These are phyloP conservation scores for Plantago ovata DNA, from an alignment of 257 asterid genomes.

Conservation along the genomic window DNA sequence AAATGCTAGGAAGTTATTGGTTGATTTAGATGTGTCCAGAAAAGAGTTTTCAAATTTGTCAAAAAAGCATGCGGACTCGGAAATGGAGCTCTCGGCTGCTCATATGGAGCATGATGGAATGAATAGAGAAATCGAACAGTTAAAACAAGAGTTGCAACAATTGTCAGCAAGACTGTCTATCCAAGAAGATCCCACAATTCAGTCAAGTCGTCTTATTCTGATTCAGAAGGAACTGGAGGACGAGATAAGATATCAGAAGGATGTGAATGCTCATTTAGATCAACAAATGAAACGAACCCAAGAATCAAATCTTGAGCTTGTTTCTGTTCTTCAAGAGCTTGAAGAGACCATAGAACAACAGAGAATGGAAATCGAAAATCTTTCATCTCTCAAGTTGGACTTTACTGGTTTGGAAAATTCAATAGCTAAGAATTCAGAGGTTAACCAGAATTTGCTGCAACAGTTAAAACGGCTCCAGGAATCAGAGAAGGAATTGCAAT, in stretches of 20 bases:
- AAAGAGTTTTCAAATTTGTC: constrained; percentile 55
- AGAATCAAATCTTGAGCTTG: constrained; percentile 80
- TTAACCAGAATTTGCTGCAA: constrained; percentile 25
- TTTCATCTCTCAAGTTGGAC: constrained; percentile 36
- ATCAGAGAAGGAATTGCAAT: constrained; percentile 45
- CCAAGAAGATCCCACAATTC: constrained; percentile 29
- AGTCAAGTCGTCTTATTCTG: constrained; percentile 34
- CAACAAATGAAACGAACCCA: constrained; percentile 69
- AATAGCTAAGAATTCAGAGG: constrained; percentile 27
- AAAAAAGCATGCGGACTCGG: constrained; percentile 60
- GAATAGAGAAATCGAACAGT: constrained; percentile 49
- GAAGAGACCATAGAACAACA: constrained; percentile 75
- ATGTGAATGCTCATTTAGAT: constrained; percentile 51
- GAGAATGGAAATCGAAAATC: constrained; percentile 62
- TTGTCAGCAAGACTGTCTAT: constrained; percentile 22
- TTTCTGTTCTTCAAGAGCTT: constrained; percentile 82
- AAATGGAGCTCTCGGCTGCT: constrained; percentile 64
- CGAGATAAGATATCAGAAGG: constrained; percentile 63
- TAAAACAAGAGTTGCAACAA: constrained; percentile 39
- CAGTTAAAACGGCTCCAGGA: constrained; percentile 39
- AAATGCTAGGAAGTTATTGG: constrained; percentile 75
- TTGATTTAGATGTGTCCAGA: constrained; percentile 63
- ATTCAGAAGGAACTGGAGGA: constrained; percentile 54
- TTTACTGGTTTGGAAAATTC: constrained; percentile 25
- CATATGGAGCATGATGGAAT: constrained; percentile 47